phyloP scores from a whole-genome alignment of 257 asterid genomes.

The Forsythia suspensa region DNA sequence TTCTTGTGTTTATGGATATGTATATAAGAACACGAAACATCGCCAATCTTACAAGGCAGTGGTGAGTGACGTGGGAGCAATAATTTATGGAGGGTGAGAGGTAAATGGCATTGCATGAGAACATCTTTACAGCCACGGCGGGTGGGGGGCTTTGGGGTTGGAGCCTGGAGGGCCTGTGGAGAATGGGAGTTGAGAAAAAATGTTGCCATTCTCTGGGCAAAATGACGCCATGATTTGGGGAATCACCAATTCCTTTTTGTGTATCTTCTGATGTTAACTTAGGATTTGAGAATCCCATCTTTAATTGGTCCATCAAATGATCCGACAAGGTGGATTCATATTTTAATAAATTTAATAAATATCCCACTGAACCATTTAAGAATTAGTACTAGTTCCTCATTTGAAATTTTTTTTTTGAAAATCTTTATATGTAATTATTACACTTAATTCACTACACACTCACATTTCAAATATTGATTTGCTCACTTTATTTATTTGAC shows the following conservation, averaged over 20 bases:
- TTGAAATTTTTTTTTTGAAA: no score
- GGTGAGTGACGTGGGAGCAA: conserved; percentile 1
- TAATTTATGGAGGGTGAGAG: background rate
- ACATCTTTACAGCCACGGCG: conserved; percentile 12
- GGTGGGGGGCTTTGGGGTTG: background rate
- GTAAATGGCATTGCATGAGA: conserved; percentile 21
- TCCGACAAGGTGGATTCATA: no score
- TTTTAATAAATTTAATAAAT: no score
- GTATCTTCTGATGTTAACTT: background rate
- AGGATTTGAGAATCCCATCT: background rate
- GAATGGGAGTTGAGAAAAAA: background rate
- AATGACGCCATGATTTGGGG: background rate
- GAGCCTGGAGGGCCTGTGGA: background rate
- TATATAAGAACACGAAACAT: conserved; percentile 17
- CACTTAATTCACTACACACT: no score
- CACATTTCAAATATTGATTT: no score
- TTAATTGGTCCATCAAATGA: no score
- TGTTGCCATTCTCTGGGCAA: conserved; percentile 33
- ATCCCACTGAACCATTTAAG: no score
- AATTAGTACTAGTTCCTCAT: no score
- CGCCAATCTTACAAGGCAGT: background rate
- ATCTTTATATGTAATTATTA: no score
- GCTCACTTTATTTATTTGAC: no score
- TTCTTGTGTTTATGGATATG: conserved; percentile 31
- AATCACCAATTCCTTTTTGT: background rate